Conservation (phyloP, 2,329 filamentous ascomycete species). For the Elsinoe batatas region DNA sequence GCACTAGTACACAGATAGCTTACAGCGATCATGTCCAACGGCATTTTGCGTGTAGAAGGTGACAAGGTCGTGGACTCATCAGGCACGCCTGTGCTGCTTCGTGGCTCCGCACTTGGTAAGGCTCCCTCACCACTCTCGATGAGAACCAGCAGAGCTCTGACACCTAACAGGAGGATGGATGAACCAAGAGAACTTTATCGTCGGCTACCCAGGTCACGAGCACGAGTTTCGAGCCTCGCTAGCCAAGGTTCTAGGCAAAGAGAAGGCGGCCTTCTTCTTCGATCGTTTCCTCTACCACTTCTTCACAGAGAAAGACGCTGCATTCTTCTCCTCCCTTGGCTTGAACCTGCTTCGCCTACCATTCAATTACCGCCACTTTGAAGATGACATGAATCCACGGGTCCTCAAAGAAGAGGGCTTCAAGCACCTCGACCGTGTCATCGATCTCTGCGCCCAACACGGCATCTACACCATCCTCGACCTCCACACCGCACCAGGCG, state of each 20-base stretch:
- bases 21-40: constrained; percentile 22
- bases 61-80: constrained; percentile 38
- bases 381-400: constrained; percentile 40
- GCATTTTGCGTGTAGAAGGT: constrained; percentile 34
- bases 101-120: constrained; percentile 33
- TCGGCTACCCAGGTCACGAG: constrained; percentile 52
- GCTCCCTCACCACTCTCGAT: background rate
- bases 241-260: constrained; percentile 42
- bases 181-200: constrained; percentile 53
- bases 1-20: background rate
- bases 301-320: constrained; percentile 49
- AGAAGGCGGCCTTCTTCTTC: constrained; percentile 53
- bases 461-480: constrained; percentile 44
- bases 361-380: constrained; percentile 52
- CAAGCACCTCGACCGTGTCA: constrained; percentile 39
- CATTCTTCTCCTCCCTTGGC: constrained; percentile 46
- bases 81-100: constrained; percentile 38
- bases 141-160: background rate
- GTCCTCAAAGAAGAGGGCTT: constrained; percentile 42
- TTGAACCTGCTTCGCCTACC: constrained; percentile 51
- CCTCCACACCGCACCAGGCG: constrained; percentile 40
- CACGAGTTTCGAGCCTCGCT: constrained; percentile 46
- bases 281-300: constrained; percentile 48
- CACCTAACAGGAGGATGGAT: constrained; percentile 31
- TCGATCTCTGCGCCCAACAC: constrained; percentile 39